Percentiles rank a stretch among this genome's conserved stretches.
These are phyloP conservation scores for Phytopythium vexans DNA, from an alignment of 352 stramenopile genomes.

Conservation along the genomic window DNA sequence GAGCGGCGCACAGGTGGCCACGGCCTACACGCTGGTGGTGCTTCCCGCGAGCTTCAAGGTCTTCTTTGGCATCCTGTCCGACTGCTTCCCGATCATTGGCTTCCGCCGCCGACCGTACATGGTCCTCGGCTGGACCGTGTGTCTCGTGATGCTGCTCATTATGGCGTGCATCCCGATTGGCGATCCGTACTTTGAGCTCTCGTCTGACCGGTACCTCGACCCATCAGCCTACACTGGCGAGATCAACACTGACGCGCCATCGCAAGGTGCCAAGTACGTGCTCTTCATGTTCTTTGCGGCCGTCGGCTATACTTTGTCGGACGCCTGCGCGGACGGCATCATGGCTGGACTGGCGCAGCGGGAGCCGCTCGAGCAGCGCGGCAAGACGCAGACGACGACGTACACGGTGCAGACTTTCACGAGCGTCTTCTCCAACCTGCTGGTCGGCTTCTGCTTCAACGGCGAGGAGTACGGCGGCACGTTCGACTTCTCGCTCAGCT, in stretches of 20 bases:
- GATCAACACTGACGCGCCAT: slow-evolving; percentile 39
- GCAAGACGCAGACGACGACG: slow-evolving; percentile 44
- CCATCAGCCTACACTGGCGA: slow-evolving; percentile 21
- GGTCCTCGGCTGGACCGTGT: slow-evolving; percentile 47
- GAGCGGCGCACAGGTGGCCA: slow-evolving; percentile 29
- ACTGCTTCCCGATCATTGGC: slow-evolving; percentile 50
- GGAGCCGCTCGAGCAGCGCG: slow-evolving; percentile 35
- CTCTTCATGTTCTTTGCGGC: slow-evolving; percentile 46
- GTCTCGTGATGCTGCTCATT: slow-evolving; percentile 33
- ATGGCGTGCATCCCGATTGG: slow-evolving; percentile 37
- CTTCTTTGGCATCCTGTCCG: slow-evolving; percentile 53
- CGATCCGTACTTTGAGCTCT: slow-evolving; percentile 38
- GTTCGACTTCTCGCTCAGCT: slow-evolving; percentile 36
- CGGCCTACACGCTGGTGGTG: slow-evolving; percentile 30
- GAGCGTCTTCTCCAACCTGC: slow-evolving; percentile 29
- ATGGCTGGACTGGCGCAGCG: slow-evolving; percentile 54
- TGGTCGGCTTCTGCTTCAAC: slow-evolving; percentile 47
- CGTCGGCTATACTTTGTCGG: slow-evolving; percentile 41
- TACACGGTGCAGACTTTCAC: slow-evolving; percentile 39
- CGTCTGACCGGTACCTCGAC: slow-evolving; percentile 21
- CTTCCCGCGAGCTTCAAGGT: slow-evolving; percentile 56
- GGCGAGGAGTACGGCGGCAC: slow-evolving; percentile 32
- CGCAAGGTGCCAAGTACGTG: slow-evolving; percentile 26
- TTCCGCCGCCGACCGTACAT: slow-evolving; percentile 53
- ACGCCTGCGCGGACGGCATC: slow-evolving; percentile 42